phyloP scores from a whole-genome alignment of 2,329 filamentous ascomycete species.

The Cadophora sp. region DNA sequence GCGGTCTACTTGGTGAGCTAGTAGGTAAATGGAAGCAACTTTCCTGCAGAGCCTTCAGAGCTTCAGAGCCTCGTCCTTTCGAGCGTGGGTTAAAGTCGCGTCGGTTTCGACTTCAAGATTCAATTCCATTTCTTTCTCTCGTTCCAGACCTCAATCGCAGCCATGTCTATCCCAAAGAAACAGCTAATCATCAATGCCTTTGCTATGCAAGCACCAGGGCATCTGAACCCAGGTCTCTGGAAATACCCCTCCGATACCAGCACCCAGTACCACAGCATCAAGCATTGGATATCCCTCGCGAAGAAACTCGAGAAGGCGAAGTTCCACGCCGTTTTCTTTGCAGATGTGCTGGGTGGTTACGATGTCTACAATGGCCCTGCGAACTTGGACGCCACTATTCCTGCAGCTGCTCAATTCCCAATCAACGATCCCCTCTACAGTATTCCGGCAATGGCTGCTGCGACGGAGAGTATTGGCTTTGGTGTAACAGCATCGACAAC shows the following conservation, averaged over 20 bases:
- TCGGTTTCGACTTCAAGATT: neutral
- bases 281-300: slow-evolving; percentile 67
- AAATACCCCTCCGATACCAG: slow-evolving; percentile 70
- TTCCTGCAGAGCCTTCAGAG: neutral
- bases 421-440: slow-evolving; percentile 72
- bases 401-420: slow-evolving; percentile 71
- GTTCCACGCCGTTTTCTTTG: slow-evolving; percentile 72
- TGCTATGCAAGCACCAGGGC: slow-evolving; percentile 56
- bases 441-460: slow-evolving; percentile 71
- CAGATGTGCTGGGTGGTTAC: slow-evolving; percentile 71
- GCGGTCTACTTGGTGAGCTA: neutral
- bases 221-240: slow-evolving; percentile 65
- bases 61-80: neutral
- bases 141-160: neutral
- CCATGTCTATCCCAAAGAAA: slow-evolving; percentile 46
- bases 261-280: slow-evolving; percentile 63
- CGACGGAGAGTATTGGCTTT: slow-evolving; percentile 70
- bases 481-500: slow-evolving; percentile 72
- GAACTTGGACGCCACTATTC: slow-evolving; percentile 65
- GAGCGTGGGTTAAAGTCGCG: neutral
- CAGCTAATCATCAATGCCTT: slow-evolving; percentile 58
- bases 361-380: slow-evolving; percentile 71
- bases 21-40: neutral
- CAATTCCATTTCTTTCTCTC: neutral
- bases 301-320: slow-evolving; percentile 66